These are phyloP conservation scores for Talaromyces sp. DNA, from an alignment of 2,329 filamentous ascomycete genomes.

Conservation along the genomic window DNA sequence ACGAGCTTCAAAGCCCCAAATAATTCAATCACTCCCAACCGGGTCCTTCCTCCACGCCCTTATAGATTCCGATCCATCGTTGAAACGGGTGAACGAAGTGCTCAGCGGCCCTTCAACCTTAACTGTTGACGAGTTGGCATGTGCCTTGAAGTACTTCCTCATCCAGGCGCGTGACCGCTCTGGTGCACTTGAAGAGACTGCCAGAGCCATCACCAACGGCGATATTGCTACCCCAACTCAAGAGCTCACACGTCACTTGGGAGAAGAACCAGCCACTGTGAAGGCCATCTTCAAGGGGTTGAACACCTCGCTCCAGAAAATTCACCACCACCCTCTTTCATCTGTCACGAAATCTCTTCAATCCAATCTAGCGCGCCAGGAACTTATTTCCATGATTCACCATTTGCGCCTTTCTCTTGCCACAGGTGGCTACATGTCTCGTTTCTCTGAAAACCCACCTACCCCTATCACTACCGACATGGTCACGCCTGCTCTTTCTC, in stretches of 20 bases:
- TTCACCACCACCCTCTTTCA: slow-evolving; percentile 37
- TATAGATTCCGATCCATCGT: slow-evolving; percentile 41
- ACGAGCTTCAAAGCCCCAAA: slow-evolving; percentile 35
- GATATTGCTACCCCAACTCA: slow-evolving; percentile 28
- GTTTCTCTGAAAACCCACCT: slow-evolving; percentile 45
- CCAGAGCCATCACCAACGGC: slow-evolving; percentile 35
- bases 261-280: slow-evolving; percentile 26
- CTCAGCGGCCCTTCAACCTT: slow-evolving; percentile 40
- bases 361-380: slow-evolving; percentile 41
- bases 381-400: slow-evolving; percentile 44
- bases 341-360: slow-evolving; percentile 39
- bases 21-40: slow-evolving; percentile 40
- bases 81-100: slow-evolving; percentile 41
- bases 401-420: slow-evolving; percentile 49
- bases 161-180: slow-evolving; percentile 41
- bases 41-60: slow-evolving; percentile 45
- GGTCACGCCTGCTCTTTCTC: slow-evolving; percentile 40
- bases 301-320: slow-evolving; percentile 41
- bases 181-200: slow-evolving; percentile 35
- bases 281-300: slow-evolving; percentile 42
- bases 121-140: slow-evolving; percentile 43
- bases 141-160: slow-evolving; percentile 43
- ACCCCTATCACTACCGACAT: slow-evolving; percentile 38
- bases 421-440: slow-evolving; percentile 45
- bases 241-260: slow-evolving; percentile 20